Conservation (phyloP, 305 asterid species). For the Fraxinus xanthoxyloides region DNA sequence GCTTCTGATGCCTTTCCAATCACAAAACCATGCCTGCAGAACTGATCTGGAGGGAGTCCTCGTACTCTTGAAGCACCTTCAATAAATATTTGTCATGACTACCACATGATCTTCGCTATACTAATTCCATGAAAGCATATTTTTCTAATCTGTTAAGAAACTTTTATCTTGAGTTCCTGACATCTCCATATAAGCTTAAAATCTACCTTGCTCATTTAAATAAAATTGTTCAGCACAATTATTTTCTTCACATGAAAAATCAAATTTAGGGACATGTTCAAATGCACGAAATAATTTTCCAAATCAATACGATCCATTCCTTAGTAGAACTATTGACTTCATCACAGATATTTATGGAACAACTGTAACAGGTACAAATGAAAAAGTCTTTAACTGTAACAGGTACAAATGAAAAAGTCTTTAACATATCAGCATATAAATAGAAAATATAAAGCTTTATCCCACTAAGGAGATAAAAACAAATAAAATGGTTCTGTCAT, state of each 20-base stretch:
- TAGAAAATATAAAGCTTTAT: neutral
- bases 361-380: neutral
- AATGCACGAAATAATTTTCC: neutral
- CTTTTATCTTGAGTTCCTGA: neutral
- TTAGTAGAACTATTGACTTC: neutral
- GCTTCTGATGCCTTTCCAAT: slow-evolving; percentile 96
- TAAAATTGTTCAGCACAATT: neutral
- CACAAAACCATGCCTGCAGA: slow-evolving; percentile 91
- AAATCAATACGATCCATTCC: neutral
- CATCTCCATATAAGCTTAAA: neutral
- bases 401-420: neutral
- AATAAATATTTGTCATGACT: slow-evolving; percentile 17
- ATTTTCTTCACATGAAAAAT: neutral
- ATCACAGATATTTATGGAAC: neutral
- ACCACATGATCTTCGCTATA: neutral
- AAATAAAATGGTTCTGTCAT: neutral
- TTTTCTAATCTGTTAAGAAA: neutral
- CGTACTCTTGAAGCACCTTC: slow-evolving; percentile 81
- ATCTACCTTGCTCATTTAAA: neutral
- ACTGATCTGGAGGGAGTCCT: slow-evolving; percentile 60
- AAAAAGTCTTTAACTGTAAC: neutral
- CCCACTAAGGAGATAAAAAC: neutral
- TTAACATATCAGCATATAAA: neutral
- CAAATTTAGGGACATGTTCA: neutral
- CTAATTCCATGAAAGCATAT: neutral